phyloP scores from a whole-genome alignment of 805 yeast genomes.

The Pichia cabralensis region DNA sequence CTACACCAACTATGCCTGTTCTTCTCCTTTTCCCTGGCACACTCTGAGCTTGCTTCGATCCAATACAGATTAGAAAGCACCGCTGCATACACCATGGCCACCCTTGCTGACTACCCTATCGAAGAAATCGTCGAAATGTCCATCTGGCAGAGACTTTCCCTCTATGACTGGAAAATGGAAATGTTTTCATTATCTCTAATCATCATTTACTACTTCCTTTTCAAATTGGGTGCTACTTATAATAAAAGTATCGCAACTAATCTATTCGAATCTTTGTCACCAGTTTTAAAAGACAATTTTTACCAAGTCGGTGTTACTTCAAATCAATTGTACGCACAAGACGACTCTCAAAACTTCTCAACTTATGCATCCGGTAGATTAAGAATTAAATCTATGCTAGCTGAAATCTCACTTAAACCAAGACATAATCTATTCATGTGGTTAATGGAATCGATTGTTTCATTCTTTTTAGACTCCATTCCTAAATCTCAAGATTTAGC shows the following conservation, averaged over 20 bases:
- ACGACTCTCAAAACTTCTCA: slow-evolving; percentile 48
- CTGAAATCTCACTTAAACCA: slow-evolving; percentile 56
- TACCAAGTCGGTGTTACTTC: slow-evolving; percentile 59
- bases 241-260: slow-evolving; percentile 48
- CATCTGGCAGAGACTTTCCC: slow-evolving; percentile 43
- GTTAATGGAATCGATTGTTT: slow-evolving; percentile 50
- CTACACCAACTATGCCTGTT: no score
- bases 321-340: slow-evolving; percentile 43
- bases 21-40: no score
- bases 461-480: slow-evolving; percentile 46
- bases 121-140: slow-evolving; percentile 54
- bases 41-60: no score
- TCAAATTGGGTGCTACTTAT: slow-evolving; percentile 46
- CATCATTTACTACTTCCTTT: slow-evolving; percentile 37
- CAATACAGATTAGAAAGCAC: no score
- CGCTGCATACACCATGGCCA: no score
- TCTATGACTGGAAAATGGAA: slow-evolving; percentile 77
- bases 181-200: slow-evolving; percentile 42
- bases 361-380: slow-evolving; percentile 86
- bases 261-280: slow-evolving; percentile 37
- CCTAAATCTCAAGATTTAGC: slow-evolving; percentile 50
- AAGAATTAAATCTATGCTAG: slow-evolving; percentile 53
- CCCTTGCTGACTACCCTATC: slow-evolving; percentile 1
- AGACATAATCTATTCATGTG: slow-evolving; percentile 73
- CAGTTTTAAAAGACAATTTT: slow-evolving; percentile 57